Percentiles rank a stretch among this genome's conserved stretches.
Evolutionary conservation across 164 flowering plant species (phyloP).

Genomic region (Annona cherimola): DNA sequence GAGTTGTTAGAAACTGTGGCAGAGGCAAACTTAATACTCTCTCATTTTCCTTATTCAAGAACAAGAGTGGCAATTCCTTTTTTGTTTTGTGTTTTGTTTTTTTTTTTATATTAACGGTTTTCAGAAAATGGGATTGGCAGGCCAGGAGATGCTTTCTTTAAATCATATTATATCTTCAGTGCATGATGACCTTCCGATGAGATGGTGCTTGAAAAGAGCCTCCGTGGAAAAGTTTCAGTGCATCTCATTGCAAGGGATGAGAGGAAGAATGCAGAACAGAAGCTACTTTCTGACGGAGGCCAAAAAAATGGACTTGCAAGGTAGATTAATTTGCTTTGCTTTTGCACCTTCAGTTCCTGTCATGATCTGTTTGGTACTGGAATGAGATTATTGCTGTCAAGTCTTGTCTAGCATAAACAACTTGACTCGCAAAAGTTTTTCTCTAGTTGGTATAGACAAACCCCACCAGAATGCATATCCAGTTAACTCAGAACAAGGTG

Average conservation of each 20-base stretch:
- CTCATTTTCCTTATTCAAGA: no score
- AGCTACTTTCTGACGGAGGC: slow-evolving; percentile 13
- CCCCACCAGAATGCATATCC: no score
- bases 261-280: background rate
- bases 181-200: slow-evolving; percentile 1
- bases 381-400: no score
- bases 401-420: no score
- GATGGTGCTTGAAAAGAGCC: slow-evolving; percentile 1
- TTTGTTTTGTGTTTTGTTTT: no score
- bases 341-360: background rate
- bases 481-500: no score
- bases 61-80: no score
- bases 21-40: no score
- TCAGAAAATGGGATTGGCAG: slow-evolving; percentile 4
- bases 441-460: no score
- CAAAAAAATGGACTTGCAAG: slow-evolving; percentile 34
- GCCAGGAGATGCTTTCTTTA: slow-evolving; percentile 21
- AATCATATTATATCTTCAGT: slow-evolving; percentile 19
- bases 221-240: slow-evolving; percentile 5
- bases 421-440: no score
- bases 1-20: no score
- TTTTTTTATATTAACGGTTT: no score
- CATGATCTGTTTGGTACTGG: background rate
- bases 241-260: slow-evolving; percentile 9
- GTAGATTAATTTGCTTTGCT: slow-evolving; percentile 15